phyloP scores from a whole-genome alignment of 805 yeast genomes.

The Cyberlindnera suaveolens region DNA sequence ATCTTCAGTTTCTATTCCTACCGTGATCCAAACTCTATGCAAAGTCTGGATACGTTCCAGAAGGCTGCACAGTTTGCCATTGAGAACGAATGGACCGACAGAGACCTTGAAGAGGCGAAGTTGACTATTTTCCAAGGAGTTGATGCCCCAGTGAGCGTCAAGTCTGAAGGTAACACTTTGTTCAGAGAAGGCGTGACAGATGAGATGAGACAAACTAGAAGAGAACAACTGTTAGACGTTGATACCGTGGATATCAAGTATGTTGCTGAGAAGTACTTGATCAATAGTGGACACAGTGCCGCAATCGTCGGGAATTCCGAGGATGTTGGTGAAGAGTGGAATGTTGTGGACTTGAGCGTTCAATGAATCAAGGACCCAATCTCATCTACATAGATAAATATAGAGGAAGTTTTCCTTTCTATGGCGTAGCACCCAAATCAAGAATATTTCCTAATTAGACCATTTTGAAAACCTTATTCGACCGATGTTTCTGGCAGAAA shows the following conservation, averaged over 20 bases:
- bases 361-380: not conserved
- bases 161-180: slow-evolving; percentile 63
- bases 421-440: no score
- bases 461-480: no score
- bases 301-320: slow-evolving; percentile 39
- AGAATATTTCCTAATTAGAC: no score
- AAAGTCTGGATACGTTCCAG: slow-evolving; percentile 57
- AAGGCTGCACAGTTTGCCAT: slow-evolving; percentile 45
- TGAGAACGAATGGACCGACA: slow-evolving; percentile 44
- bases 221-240: slow-evolving; percentile 68
- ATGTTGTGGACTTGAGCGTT: slow-evolving; percentile 15
- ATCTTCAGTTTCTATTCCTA: slow-evolving; percentile 79
- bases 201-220: slow-evolving; percentile 72
- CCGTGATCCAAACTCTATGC: slow-evolving; percentile 84
- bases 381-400: not conserved
- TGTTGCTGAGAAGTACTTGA: slow-evolving; percentile 64
- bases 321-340: slow-evolving; percentile 14
- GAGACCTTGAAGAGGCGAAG: slow-evolving; percentile 83
- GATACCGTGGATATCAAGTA: slow-evolving; percentile 51
- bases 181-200: slow-evolving; percentile 70
- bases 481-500: no score
- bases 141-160: slow-evolving; percentile 83
- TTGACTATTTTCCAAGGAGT: slow-evolving; percentile 84
- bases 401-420: not conserved
- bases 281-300: slow-evolving; percentile 23